A percentile compares a stretch with the other conserved stretches of the same genome.
Conservation (phyloP, 169 alveolate species). For the Cystoisospora suis region DNA sequence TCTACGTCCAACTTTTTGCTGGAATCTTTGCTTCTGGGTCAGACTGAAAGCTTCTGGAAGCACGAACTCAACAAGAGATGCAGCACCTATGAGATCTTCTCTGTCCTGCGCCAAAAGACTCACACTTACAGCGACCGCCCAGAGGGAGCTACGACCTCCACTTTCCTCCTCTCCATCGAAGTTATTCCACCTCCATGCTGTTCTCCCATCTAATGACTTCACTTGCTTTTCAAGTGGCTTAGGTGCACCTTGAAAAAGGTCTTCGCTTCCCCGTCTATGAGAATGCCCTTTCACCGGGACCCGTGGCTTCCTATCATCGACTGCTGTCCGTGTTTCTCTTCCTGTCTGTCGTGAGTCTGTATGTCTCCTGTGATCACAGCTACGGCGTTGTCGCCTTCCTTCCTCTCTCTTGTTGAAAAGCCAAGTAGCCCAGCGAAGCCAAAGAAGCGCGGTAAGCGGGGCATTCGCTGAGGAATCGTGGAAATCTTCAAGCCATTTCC, state of each 20-base stretch:
- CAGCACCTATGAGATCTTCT: neutral
- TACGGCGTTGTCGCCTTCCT: neutral
- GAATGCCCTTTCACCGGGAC: no score
- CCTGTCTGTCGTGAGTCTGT: neutral
- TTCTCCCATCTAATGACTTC: no score
- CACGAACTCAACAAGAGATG: neutral
- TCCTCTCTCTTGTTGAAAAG: neutral
- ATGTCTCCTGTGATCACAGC: neutral
- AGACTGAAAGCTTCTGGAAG: neutral
- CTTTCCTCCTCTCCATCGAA: no score
- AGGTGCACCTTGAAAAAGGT: no score
- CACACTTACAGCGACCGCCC: neutral
- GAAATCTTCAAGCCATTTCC: neutral
- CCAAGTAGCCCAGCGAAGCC: slow-evolving; percentile 21
- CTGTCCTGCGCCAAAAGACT: neutral
- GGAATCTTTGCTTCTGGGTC: neutral
- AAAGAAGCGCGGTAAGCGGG: neutral
- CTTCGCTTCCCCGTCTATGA: no score
- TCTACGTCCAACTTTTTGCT: no score
- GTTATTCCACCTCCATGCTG: no score
- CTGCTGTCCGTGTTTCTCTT: neutral
- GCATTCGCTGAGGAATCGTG: neutral
- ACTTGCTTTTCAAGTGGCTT: no score
- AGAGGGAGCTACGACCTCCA: neutral
- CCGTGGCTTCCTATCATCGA: no score